phyloP scores from a whole-genome alignment of 1,284 basidiomycete species.

The Termitomyces sp. region DNA sequence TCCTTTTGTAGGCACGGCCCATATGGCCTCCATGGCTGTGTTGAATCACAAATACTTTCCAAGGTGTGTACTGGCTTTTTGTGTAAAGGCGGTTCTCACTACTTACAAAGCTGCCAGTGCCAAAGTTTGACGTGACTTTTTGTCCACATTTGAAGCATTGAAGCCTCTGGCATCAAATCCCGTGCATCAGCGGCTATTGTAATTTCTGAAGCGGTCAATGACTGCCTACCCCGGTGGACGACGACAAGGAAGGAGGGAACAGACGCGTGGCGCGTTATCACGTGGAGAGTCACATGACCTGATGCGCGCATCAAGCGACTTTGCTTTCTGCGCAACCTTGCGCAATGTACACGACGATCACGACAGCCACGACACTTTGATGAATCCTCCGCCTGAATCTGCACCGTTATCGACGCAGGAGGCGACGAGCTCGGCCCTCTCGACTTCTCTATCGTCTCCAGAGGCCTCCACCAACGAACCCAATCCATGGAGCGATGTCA shows the following conservation, averaged over 20 bases:
- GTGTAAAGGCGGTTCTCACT: not conserved
- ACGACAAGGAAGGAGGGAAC: too few relatives aligned
- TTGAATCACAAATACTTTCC: not conserved
- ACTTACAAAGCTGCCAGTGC: too few relatives aligned
- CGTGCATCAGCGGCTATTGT: not conserved
- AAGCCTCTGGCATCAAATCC: not conserved
- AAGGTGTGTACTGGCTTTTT: not conserved
- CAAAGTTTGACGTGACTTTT: not conserved
- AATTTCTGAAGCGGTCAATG: not conserved
- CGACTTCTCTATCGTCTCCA: not conserved
- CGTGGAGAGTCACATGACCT: slow-evolving; percentile 3
- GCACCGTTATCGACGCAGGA: not conserved
- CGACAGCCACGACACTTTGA: slow-evolving; percentile 10
- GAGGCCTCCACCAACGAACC: slow-evolving; percentile 6
- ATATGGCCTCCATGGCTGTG: not conserved
- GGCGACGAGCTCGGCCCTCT: not conserved
- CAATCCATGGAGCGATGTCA: slow-evolving; percentile 17
- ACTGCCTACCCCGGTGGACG: too few relatives aligned
- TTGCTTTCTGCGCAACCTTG: not conserved
- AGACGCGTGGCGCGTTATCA: not conserved
- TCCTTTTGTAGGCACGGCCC: slow-evolving; percentile 8
- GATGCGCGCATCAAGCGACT: not conserved
- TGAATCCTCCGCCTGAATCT: slow-evolving; percentile 1
- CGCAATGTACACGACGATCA: not conserved
- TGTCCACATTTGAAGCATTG: not conserved